Percentiles rank a stretch among this genome's conserved stretches.
These are phyloP conservation scores for Penicillium palitans DNA, from an alignment of 2,329 filamentous ascomycete species.

Conservation along the genomic window DNA sequence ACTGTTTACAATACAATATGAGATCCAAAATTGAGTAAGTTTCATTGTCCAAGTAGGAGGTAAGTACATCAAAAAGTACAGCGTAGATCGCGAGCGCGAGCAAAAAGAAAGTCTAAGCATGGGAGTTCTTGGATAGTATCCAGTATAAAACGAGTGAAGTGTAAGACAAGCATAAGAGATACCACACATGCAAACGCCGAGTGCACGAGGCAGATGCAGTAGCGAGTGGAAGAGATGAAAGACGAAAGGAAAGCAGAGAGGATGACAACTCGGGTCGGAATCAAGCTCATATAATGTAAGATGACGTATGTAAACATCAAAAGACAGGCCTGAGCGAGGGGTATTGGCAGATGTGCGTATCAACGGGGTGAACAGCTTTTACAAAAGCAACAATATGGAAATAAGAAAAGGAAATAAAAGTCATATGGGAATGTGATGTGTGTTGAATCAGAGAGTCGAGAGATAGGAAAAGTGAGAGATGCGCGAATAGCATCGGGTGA, in stretches of 20 bases:
- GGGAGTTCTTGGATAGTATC: neutral
- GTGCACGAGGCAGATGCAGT: neutral
- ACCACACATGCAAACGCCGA: neutral
- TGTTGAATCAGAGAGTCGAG: neutral
- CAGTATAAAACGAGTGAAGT: neutral
- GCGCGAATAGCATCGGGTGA: slow-evolving; percentile 5
- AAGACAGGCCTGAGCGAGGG: slow-evolving; percentile 11
- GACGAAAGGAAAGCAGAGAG: neutral
- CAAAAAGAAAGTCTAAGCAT: neutral
- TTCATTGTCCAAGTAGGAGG: slow-evolving; percentile 1
- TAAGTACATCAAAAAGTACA: slow-evolving; percentile 1
- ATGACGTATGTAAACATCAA: neutral
- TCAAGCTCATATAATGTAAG: neutral
- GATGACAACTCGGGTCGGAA: neutral
- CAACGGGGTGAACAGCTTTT: slow-evolving; percentile 19
- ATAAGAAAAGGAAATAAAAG: slow-evolving; percentile 7
- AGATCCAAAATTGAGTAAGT: neutral
- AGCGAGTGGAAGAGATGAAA: neutral
- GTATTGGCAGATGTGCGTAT: slow-evolving; percentile 24
- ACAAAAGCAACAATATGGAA: slow-evolving; percentile 16
- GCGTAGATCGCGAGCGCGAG: neutral
- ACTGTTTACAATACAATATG: neutral
- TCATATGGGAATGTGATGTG: neutral
- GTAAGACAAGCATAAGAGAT: neutral
- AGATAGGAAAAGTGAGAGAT: neutral